Evolutionary conservation across 2,329 filamentous ascomycete species (phyloP), one percentile per base, ranked within the genome.

Genomic region (Chaetomiaceae sp.): DNA sequence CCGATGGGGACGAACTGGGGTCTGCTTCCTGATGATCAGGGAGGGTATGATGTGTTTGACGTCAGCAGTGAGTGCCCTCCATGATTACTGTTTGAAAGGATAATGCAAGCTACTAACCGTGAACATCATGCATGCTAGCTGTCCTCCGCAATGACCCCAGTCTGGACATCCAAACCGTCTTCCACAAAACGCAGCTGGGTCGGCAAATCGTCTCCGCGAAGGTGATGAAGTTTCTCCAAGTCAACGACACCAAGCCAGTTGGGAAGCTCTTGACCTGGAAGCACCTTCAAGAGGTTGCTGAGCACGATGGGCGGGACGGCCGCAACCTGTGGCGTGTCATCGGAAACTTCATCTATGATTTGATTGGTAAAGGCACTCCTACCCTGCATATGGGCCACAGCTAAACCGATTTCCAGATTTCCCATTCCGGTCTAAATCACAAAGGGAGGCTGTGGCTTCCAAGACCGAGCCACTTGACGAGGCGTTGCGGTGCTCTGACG

Each of bases 251-350:
- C 2, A 13, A 17, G 40, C 52, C 52, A 3, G 2, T 45, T 9
- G 52, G 52, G 3, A 51, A 45, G 30, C 34, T 54, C 5, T 12
- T 51, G 23, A 44, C 50, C 6, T 37, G 44, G 25, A 35, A 38
- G 34, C 44, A 44, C 30, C 14, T 16, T 4, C 9, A 48, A n/a
- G 52, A 48, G n/a, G 35, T 54, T 0, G 16, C 16, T 6, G 52
- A 54, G 21, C 37, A 38, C 10, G 52, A 54, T 23, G 52, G 48
- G 7, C 17, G 13, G n/a, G 35, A 51, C 9, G 48, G 48, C 19
- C 48, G 48, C 3, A 30, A 41, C 3, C 23, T 44, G 30, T 51
- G 48, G 48, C 44, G 44, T 25, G 30, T 39, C 8, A 12, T 54
- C 23, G 52, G 48, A 2, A 16, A 35, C 13, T 17, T 35, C 12